These are phyloP conservation scores for Afroboletus lepidellus DNA, from an alignment of 1,284 basidiomycete species.

Conservation along the genomic window DNA sequence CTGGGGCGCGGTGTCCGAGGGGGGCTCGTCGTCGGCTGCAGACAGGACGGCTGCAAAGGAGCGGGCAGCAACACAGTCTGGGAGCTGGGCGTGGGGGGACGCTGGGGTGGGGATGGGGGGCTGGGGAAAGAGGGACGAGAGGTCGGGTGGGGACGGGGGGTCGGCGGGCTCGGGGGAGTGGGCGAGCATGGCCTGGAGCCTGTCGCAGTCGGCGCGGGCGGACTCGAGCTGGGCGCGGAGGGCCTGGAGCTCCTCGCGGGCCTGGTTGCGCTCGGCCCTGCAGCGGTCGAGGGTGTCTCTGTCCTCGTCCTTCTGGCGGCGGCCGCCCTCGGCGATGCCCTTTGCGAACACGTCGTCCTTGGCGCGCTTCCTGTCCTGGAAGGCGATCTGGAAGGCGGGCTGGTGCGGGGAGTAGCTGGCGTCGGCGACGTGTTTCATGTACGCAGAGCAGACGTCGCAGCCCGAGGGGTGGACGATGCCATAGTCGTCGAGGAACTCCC, in stretches of 20 bases:
- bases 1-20: constrained; percentile 15
- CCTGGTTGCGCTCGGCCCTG: constrained; percentile 34
- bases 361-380: constrained; percentile 38
- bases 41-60: constrained; percentile 36
- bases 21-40: constrained; percentile 29
- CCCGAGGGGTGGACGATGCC: constrained; percentile 43
- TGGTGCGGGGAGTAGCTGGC: constrained; percentile 38
- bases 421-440: constrained; percentile 42
- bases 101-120: constrained; percentile 32
- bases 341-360: constrained; percentile 35
- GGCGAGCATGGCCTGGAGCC: constrained; percentile 28
- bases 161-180: constrained; percentile 5
- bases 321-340: constrained; percentile 30
- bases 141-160: constrained; percentile 5
- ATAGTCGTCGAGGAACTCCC: constrained; percentile 41
- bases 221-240: constrained; percentile 37
- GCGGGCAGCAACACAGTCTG: constrained; percentile 36
- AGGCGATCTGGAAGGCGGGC: constrained; percentile 39
- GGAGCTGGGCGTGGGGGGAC: constrained; percentile 36
- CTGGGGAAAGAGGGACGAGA: constrained; percentile 21
- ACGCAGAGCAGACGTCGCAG: constrained; percentile 40
- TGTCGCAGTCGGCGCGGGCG: constrained; percentile 37
- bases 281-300: constrained; percentile 34
- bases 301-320: constrained; percentile 36
- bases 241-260: constrained; percentile 34